Evolutionary conservation across 2,329 filamentous ascomycete genomes (phyloP), one percentile per base, ranked within the genome.

Genomic region (Xylariaceae sp.): DNA sequence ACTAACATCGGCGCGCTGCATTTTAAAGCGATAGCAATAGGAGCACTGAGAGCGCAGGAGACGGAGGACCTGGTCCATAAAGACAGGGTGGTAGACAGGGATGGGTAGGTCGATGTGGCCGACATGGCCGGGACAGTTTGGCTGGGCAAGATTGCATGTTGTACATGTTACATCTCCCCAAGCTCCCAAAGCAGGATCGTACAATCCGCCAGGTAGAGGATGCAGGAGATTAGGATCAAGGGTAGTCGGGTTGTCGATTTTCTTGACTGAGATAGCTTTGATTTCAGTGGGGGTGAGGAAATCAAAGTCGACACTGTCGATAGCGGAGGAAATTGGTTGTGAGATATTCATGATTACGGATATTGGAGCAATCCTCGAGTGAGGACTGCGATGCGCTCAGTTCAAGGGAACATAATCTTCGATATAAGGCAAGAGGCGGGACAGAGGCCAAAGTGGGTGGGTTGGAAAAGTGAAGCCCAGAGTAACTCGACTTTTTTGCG

Each of bases 91-190:
- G 65, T 97, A 98, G 42, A 96, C 88, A 37, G 88, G 88, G 11
- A 91, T 85, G 12, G 93, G 91, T 11, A 98, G 82, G 59, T 96
- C 89, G 65, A 98, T 95, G 64, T 98, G 93, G 42, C 93, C 94
- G 48, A 86, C 80, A 71, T 98, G 94, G 46, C 94, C 94, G 6
- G 92, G 89, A 65, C 94, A 98, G 58, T 80, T 80, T 62, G 83
- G 79, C 50, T 83, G 84, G 61, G 84, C 86, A 55, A 95, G 77
- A 56, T 92, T 88, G 71, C 93, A 98, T 66, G 93, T 98, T 58
- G 89, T 79, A 71, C 93, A 98, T 63, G 89, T 95, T 42, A 23
- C 16, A 62, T 95, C 89, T 38, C 86, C 83, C 78, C 89, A 95
- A 42, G 92, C 88, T 22, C 93, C 93, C 49, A 98, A 76, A 37